Conservation (phyloP, 1,284 basidiomycete genomes). For the Termitomyces sp. region DNA sequence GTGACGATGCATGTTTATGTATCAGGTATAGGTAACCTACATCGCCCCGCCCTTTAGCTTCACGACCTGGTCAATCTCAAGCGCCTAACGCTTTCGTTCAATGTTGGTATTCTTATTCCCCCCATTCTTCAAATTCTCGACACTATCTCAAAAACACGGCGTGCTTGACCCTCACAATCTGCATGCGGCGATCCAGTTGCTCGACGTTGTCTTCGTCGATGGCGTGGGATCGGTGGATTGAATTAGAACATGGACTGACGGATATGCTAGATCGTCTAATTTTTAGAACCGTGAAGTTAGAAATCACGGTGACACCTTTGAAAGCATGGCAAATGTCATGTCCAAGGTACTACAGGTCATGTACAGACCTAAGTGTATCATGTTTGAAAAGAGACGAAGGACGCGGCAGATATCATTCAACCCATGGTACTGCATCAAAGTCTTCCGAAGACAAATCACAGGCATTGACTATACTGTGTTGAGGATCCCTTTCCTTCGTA, state of each 20-base stretch:
- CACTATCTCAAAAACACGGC: background rate
- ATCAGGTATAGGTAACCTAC: background rate
- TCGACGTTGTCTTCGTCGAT: background rate
- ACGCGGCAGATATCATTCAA: background rate
- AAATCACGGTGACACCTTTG: background rate
- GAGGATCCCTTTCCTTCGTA: background rate
- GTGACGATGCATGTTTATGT: background rate
- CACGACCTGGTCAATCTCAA: background rate
- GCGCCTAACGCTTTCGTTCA: background rate
- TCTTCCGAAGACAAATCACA: background rate
- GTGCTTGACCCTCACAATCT: background rate
- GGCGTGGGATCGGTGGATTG: background rate
- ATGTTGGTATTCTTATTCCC: background rate
- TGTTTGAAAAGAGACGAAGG: background rate
- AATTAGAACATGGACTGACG: background rate
- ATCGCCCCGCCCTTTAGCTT: background rate
- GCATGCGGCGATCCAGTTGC: background rate
- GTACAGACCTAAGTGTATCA: background rate
- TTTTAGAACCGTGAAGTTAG: background rate
- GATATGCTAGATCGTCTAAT: background rate
- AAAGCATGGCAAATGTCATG: background rate
- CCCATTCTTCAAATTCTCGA: constrained; percentile 1
- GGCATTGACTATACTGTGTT: background rate
- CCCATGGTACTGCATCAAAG: background rate
- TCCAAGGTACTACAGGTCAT: background rate